These are phyloP conservation scores for Daedalea quercina DNA, from an alignment of 768 basidiomycete genomes.

Conservation along the genomic window DNA sequence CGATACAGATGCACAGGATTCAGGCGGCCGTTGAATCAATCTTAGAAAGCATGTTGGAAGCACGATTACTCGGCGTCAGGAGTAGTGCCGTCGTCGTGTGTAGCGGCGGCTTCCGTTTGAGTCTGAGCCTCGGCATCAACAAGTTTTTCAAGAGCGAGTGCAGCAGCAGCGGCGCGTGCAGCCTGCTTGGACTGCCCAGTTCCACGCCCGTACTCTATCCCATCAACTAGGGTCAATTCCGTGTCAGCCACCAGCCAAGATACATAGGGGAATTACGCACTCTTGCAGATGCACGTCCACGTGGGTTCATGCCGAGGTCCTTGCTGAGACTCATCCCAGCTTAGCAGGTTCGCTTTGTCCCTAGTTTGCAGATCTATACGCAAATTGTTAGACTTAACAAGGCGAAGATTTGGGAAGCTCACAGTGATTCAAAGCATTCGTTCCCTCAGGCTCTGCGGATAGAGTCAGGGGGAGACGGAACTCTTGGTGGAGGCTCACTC, in stretches of 20 bases:
- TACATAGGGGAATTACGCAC: conserved; percentile 24
- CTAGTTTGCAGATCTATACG: conserved; percentile 47
- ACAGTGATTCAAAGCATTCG: conserved; percentile 35
- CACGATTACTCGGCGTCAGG: too few relatives aligned
- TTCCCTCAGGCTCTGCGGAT: conserved; percentile 6
- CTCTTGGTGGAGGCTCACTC: neutral
- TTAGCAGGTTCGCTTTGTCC: conserved; percentile 36
- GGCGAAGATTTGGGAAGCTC: neutral
- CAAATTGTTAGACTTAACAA: neutral
- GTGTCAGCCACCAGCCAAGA: neutral
- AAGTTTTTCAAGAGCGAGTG: conserved; percentile 5
- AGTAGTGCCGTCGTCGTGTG: too few relatives aligned
- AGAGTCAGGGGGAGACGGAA: too few relatives aligned
- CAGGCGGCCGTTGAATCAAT: too few relatives aligned
- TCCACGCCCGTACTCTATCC: conserved; percentile 2
- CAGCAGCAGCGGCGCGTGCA: conserved; percentile 12
- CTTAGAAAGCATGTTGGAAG: too few relatives aligned
- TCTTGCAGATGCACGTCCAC: conserved; percentile 58
- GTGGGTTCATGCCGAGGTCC: conserved; percentile 39
- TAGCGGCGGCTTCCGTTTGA: too few relatives aligned
- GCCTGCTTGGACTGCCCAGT: conserved; percentile 41
- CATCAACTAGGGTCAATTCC: conserved; percentile 4
- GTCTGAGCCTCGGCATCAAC: neutral
- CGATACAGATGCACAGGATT: too few relatives aligned
- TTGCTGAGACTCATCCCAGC: conserved; percentile 43